A percentile compares a stretch with the other conserved stretches of the same genome.
phyloP scores from a whole-genome alignment of 2,329 filamentous ascomycete species.

The Arthrobotrys megalospora region DNA sequence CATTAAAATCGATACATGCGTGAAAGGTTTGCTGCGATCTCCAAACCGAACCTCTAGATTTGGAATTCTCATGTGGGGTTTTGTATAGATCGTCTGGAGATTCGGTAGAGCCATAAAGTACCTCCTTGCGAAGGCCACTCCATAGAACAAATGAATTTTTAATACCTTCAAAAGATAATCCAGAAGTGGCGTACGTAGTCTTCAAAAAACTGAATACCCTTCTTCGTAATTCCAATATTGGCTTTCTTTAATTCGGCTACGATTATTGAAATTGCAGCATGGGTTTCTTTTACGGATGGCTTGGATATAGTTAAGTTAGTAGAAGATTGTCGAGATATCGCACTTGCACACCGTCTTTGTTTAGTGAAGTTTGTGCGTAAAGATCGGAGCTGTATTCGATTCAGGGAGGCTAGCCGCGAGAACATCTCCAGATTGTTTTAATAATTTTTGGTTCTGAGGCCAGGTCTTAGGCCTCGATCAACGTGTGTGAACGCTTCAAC shows the following conservation, averaged over 20 bases:
- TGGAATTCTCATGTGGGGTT: not conserved
- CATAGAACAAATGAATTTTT: constrained; percentile 1
- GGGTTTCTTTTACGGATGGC: not conserved
- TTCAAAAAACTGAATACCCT: not conserved
- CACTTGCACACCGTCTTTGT: not conserved
- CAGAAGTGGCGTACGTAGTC: not conserved
- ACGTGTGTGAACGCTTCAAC: too few species aligned
- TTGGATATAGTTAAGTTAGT: not conserved
- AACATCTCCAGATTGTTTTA: not conserved
- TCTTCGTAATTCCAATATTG: constrained; percentile 11
- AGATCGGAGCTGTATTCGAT: constrained; percentile 5
- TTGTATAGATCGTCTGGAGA: not conserved
- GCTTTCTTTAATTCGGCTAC: constrained; percentile 23
- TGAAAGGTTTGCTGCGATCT: not conserved
- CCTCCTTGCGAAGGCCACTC: not conserved
- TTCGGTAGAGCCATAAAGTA: constrained; percentile 1
- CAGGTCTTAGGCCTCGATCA: not conserved
- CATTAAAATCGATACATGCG: constrained; percentile 8
- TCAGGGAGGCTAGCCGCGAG: not conserved
- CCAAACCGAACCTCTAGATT: not conserved
- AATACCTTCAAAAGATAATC: constrained; percentile 3
- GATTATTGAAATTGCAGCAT: constrained; percentile 5
- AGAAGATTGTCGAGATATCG: not conserved
- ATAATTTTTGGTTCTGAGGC: not conserved
- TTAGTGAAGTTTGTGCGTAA: not conserved